These are phyloP conservation scores for Blastomyces gilchristii DNA, from an alignment of 2,329 filamentous ascomycete species.

Conservation along the genomic window DNA sequence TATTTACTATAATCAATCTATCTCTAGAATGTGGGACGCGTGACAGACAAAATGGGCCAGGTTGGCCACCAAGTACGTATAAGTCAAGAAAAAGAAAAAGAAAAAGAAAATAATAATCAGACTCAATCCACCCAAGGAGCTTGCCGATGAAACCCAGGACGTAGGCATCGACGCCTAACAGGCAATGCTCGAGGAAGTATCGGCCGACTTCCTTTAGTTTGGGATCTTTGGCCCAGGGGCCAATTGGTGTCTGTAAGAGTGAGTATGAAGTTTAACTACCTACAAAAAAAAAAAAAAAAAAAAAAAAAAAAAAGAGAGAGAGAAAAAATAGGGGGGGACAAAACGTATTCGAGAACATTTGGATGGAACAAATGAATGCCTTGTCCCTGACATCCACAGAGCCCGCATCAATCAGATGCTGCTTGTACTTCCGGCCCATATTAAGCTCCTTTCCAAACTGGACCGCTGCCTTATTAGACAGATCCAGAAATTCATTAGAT, in stretches of 20 bases:
- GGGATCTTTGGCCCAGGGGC: conserved; percentile 34
- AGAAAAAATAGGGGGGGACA: background rate
- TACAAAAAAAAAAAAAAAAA: conserved; percentile 15
- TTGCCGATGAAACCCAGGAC: conserved; percentile 23
- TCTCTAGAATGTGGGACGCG: no score
- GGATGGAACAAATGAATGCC: background rate
- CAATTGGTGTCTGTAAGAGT: conserved; percentile 18
- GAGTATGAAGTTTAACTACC: conserved; percentile 7
- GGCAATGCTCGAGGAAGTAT: conserved; percentile 17
- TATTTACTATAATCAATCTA: no score
- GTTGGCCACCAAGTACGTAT: no score
- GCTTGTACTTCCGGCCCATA: conserved; percentile 14
- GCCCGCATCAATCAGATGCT: conserved; percentile 23
- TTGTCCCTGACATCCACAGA: background rate
- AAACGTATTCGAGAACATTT: background rate
- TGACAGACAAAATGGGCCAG: no score
- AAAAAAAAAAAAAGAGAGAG: no score
- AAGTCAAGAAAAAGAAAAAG: no score
- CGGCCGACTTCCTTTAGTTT: conserved; percentile 41
- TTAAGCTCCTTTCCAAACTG: background rate
- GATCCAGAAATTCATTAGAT: background rate
- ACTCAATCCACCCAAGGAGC: conserved; percentile 22
- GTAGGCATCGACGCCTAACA: conserved; percentile 19
- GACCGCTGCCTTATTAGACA: background rate
- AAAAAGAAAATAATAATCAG: conserved; percentile 5